Base-by-base conservation (phyloP, 495 filamentous ascomycete species). In the Zalerion maritima region DNA sequence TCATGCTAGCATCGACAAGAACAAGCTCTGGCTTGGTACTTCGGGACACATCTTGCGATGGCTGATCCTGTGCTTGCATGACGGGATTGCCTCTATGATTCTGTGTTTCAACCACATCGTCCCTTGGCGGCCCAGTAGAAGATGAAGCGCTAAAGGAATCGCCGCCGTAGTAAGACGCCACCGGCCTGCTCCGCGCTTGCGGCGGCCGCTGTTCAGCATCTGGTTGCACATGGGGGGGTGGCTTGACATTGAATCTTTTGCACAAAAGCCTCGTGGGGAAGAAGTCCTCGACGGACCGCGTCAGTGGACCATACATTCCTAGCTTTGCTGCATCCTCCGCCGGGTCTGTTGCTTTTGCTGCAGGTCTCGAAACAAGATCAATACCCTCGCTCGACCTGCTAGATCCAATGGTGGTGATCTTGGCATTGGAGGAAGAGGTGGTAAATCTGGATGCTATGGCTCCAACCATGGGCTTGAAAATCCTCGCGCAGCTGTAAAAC, bases 381-480 rank as follows among this genome's bases (percentile, higher is more conserved):
- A 60, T 57, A 0, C 49, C 38, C 0, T 45, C 40, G 2, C 36
- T 26, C 5, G 43, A 40, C 0, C 39, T 50, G 10, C 29, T 28
- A 0, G 41, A 35, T 21, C 44, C 40, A n/a, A n/a, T n/a, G 5
- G 44, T 41, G 6, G 41, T 38, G 0, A 37, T 36, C 27, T 38
- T 64, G 28, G 35, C 46, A 1, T 47, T 37, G 1, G 57, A 53
- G 3, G 76, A 65, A 0, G 81, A 75, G 3, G 78, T 78, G 0
- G 82, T 94, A 45, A 97, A 97, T 3, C 85, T 73, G 14, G 79
- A 80, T 11, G 89, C 89, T 79, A 97, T 94, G 34, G 79, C 61
- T 0, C 82, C 83, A 16, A 78, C 78, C 63, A 92, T 77, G 1
- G 89, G 89, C 49, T 81, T 85, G 62, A 94, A 96, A 5, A 94